A percentile compares a stretch with the other conserved stretches of the same genome.
Evolutionary conservation across 441 rosid species (phyloP).

Genomic region (Erodium trifolium): DNA sequence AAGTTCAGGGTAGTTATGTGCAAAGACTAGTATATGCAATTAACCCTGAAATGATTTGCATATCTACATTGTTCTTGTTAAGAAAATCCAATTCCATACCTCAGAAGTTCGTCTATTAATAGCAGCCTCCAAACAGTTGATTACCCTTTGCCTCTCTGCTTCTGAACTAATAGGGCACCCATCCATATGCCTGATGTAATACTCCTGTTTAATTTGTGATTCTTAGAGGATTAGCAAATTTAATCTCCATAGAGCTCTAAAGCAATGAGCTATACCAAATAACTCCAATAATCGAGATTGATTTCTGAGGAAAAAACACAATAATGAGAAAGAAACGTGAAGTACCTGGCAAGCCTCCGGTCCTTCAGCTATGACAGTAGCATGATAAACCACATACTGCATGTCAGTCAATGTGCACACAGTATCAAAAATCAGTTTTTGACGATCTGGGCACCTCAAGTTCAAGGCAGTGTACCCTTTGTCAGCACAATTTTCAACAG

Average conservation of each 20-base stretch:
- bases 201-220: conserved; percentile 41
- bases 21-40: too few species aligned
- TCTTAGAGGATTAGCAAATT: too few species aligned
- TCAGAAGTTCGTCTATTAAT: conserved; percentile 73
- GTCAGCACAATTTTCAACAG: conserved; percentile 49
- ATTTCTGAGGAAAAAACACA: background rate
- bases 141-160: conserved; percentile 84
- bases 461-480: conserved; percentile 76
- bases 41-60: too few species aligned
- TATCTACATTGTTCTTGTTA: too few species aligned
- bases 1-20: too few species aligned
- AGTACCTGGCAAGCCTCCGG: conserved; percentile 78
- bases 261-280: too few species aligned
- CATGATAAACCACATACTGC: conserved; percentile 75
- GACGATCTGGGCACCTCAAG: conserved; percentile 63
- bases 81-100: conserved; percentile 28
- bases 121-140: conserved; percentile 90
- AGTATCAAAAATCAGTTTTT: conserved; percentile 64
- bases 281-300: background rate
- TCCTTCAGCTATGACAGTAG: conserved; percentile 63
- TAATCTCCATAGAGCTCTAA: too few species aligned
- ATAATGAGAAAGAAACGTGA: background rate
- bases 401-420: conserved; percentile 80
- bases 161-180: conserved; percentile 85
- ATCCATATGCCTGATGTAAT: conserved; percentile 80